phyloP scores from a whole-genome alignment of 805 yeast genomes.

The Sugiyamaella floridensis region DNA sequence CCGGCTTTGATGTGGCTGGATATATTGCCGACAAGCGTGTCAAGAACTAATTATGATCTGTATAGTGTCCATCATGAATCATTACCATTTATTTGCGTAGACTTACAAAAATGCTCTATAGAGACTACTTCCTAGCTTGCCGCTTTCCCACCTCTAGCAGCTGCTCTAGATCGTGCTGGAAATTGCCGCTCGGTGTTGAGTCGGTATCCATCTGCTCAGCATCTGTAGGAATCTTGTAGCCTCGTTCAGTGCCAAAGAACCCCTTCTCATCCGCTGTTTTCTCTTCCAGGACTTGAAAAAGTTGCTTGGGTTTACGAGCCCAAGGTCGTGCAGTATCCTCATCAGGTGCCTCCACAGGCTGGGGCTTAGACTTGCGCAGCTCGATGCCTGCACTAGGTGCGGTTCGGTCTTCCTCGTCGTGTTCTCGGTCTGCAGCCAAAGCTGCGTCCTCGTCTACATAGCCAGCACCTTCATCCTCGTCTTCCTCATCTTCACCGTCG shows the following conservation, averaged over 20 bases:
- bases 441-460: slow-evolving; percentile 34
- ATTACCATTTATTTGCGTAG: neutral
- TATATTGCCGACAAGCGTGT: slow-evolving; percentile 24
- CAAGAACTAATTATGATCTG: neutral
- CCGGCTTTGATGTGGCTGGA: slow-evolving; percentile 28
- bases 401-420: slow-evolving; percentile 1
- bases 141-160: slow-evolving; percentile 11
- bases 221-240: slow-evolving; percentile 20
- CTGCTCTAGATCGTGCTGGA: slow-evolving; percentile 13
- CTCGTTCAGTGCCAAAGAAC: slow-evolving; percentile 28
- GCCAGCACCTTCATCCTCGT: slow-evolving; percentile 31
- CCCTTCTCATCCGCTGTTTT: slow-evolving; percentile 15
- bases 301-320: slow-evolving; percentile 15
- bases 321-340: slow-evolving; percentile 1
- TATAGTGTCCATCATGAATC: neutral
- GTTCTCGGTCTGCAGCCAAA: slow-evolving; percentile 19
- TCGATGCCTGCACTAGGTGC: slow-evolving; percentile 10
- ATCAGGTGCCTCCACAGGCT: neutral
- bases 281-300: slow-evolving; percentile 31
- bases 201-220: slow-evolving; percentile 7
- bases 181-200: neutral
- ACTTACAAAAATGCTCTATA: neutral
- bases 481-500: slow-evolving; percentile 31
- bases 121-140: neutral
- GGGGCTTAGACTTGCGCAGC: slow-evolving; percentile 14